These are phyloP conservation scores for Rhizophagus clarus DNA, from an alignment of 192 early-diverging fungal genomes.

Conservation along the genomic window DNA sequence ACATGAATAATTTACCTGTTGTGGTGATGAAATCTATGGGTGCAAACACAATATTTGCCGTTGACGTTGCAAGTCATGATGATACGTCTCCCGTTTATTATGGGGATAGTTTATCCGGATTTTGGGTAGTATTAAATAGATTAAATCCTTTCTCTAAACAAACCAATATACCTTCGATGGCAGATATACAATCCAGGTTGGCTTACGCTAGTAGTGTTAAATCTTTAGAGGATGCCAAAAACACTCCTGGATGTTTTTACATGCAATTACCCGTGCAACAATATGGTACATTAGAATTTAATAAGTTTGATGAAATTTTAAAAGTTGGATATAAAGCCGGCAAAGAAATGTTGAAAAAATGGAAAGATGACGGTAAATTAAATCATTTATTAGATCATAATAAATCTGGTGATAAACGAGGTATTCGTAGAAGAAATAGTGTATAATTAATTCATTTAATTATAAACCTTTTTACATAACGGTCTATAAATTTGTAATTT, in stretches of 20 bases:
- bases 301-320: slow-evolving; percentile 85
- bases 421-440: slow-evolving; percentile 36
- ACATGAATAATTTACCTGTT: slow-evolving; percentile 97
- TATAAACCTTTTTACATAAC: too few species aligned
- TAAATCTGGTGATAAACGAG: slow-evolving; percentile 30
- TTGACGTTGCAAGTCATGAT: slow-evolving; percentile 91
- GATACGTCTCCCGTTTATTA: slow-evolving; percentile 91
- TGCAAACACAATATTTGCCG: slow-evolving; percentile 89
- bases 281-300: slow-evolving; percentile 91
- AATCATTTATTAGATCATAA: slow-evolving; percentile 37
- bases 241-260: slow-evolving; percentile 78
- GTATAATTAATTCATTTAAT: neutral
- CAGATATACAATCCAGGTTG: slow-evolving; percentile 92
- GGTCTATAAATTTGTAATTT: too few species aligned
- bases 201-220: slow-evolving; percentile 91
- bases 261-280: slow-evolving; percentile 84
- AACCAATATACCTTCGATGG: slow-evolving; percentile 82
- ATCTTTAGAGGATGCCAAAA: slow-evolving; percentile 88
- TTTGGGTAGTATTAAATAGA: slow-evolving; percentile 82
- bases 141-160: slow-evolving; percentile 75
- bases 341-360: slow-evolving; percentile 73
- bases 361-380: slow-evolving; percentile 71
- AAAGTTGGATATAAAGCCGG: slow-evolving; percentile 86
- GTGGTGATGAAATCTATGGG: slow-evolving; percentile 76
- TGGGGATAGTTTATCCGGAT: slow-evolving; percentile 92